Evolutionary conservation across 805 yeast genomes (phyloP).

Genomic region (Blastobotrys terrestris): DNA sequence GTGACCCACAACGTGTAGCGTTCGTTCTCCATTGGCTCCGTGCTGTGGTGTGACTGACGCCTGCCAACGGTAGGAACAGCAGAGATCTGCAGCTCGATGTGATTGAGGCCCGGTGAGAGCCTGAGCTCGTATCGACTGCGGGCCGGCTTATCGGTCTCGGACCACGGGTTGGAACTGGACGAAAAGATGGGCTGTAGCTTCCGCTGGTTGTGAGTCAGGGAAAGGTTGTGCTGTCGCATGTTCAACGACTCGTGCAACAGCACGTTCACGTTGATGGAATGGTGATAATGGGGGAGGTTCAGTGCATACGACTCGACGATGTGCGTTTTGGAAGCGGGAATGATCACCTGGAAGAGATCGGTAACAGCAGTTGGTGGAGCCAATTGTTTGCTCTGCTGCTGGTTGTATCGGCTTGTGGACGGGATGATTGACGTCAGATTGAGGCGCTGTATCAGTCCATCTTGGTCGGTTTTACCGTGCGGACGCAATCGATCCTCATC

Average conservation of each 20-base stretch:
- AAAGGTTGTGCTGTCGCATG: constrained; percentile 26
- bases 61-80: constrained; percentile 11
- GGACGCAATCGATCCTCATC: constrained; percentile 18
- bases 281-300: constrained; percentile 43
- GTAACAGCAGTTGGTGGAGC: constrained; percentile 24
- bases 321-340: constrained; percentile 33
- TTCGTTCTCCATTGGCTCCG: not conserved
- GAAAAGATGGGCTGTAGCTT: constrained; percentile 23
- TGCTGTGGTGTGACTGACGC: constrained; percentile 2
- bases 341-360: constrained; percentile 34
- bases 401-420: constrained; percentile 25
- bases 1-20: not conserved
- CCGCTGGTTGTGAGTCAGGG: constrained; percentile 28
- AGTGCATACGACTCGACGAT: constrained; percentile 38
- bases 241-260: constrained; percentile 38
- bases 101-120: constrained; percentile 32
- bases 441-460: constrained; percentile 27
- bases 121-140: constrained; percentile 28
- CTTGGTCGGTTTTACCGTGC: constrained; percentile 18
- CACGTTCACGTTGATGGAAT: constrained; percentile 41
- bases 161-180: constrained; percentile 18
- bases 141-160: constrained; percentile 17
- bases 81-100: constrained; percentile 27
- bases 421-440: constrained; percentile 33
- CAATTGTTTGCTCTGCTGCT: constrained; percentile 19